A percentile compares a stretch with the other conserved stretches of the same genome.
Conservation (phyloP, 129 eudicot species). For the Ambrosia trifida region DNA sequence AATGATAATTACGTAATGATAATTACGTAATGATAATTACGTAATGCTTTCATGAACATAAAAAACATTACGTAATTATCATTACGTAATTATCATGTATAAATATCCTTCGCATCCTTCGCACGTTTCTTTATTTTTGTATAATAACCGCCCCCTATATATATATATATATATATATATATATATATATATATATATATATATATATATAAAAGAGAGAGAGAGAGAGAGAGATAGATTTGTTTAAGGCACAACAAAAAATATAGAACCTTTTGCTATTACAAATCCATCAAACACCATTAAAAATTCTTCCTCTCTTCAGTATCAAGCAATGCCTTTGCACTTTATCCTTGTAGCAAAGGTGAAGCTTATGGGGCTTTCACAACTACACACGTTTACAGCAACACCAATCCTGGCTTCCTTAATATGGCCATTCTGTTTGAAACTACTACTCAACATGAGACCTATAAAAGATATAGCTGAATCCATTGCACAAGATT, state of each 20-base stretch:
- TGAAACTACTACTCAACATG: slow-evolving; percentile 40
- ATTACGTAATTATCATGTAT: no score
- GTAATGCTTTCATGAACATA: no score
- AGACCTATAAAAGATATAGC: slow-evolving; percentile 36
- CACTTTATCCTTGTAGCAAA: slow-evolving; percentile 43
- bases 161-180: no score
- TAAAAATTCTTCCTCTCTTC: background rate
- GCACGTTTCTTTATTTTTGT: no score
- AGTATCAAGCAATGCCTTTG: slow-evolving; percentile 25
- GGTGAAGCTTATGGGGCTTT: slow-evolving; percentile 32
- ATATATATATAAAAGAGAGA: no score
- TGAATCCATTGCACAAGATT: slow-evolving; percentile 14
- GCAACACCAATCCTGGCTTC: slow-evolving; percentile 35
- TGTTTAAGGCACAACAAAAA: background rate
- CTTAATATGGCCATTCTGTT: slow-evolving; percentile 54
- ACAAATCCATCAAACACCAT: background rate
- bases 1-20: no score
- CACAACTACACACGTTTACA: slow-evolving; percentile 1
- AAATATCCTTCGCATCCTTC: no score
- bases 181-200: no score
- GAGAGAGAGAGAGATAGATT: background rate
- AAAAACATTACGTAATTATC: no score
- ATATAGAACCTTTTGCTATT: background rate
- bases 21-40: no score
- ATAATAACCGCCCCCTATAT: no score